Evolutionary conservation across 2,329 filamentous ascomycete species (phyloP), one percentile per base, ranked within the genome.

Genomic region (Paracoccidioides lutzii): DNA sequence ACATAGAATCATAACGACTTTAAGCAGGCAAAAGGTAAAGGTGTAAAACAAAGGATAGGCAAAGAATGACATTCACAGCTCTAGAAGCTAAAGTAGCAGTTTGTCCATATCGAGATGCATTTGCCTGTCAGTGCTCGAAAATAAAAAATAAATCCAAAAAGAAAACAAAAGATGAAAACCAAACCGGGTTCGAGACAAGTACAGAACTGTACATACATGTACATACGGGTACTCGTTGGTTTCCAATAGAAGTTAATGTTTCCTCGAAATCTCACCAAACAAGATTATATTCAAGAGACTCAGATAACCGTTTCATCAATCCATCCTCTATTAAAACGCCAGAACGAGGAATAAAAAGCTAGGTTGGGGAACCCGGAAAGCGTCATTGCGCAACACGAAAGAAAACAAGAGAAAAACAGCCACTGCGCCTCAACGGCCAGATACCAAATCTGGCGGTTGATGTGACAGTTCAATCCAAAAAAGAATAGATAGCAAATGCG

Each of bases 261-360:
- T n/a, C 33, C 10, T 10, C 28, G 32, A 38, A n/a, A 52, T 15
- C 28, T 50, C 22, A 42, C 49, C 12, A 32, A 42, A 33, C 10
- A 49, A 15, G 32, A 37, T 35, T 22, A 22, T 22, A 22, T 22
- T 22, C 22, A 22, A 22, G 1, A n/a, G 33, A 52, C 30, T 38
- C 22, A 30, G 38, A 37, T 10, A 22, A 48, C 6, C 30, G 12
- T 33, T 15, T 8, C 30, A 7, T 43, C 5, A 32, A 35, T 42
- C 49, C 49, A 14, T 52, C 57, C 54, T 60, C 55, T 57, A 59
- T 55, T 58, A 56, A 56, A 60, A 59, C 60, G 55, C 59, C 55
- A 46, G n/a, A 45, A 44, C 40, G 38, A 10, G 41, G 40, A 53
- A 28, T 49, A 28, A 32, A 44, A 38, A 45, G 30, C 44, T 33